Base-by-base conservation (phyloP, 2,329 filamentous ascomycete genomes). In the Arthrobotrys conoides region DNA sequence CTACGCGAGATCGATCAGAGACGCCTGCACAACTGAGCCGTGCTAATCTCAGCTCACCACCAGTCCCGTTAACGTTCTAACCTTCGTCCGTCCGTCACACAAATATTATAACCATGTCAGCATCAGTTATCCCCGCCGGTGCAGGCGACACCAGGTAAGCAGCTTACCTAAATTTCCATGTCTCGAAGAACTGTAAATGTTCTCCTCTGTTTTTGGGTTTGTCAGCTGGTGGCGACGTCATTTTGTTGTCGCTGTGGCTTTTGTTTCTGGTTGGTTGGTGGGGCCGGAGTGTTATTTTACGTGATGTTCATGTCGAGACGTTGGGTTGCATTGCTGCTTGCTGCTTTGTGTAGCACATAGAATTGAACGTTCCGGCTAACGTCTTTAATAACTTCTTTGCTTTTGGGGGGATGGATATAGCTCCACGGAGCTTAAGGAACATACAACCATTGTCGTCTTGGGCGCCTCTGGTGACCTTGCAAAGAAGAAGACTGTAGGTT, bases 401-500 rank as follows among this genome's bases (percentile, higher is more conserved):
- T 48, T 5, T 22, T 30, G 33, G 55, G 33, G 55, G 55, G 46
- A 77, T 81, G 71, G 66, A 79, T 76, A 76, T 85, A 97, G 93
- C 84, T 91, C 90, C 83, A 89, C 96, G 86, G 96, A 99, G 90
- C 91, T 99, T 84, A 99, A 97, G 89, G 93, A 98, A 84, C 96
- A 99, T 89, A 99, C 96, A 81, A 90, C 94, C 84, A 96, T 99
- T 83, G 90, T 99, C 83, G 96, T 99, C 83, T 91, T 99, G 82
- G 96, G 96, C 83, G 96, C 96, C 81, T 99, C 96, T 67, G 96
- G 96, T 83, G 96, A 99, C 88, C 87, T 99, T 82, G 96, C 96
- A 65, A 99, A 99, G 90, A 99, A 99, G 91, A 99, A 99, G 91
- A 99, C 96, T 55, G 94, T 97, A 90, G 85, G 80, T 64, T 73